Base-by-base conservation (phyloP, 495 filamentous ascomycete genomes). In the Echria macrotheca region DNA sequence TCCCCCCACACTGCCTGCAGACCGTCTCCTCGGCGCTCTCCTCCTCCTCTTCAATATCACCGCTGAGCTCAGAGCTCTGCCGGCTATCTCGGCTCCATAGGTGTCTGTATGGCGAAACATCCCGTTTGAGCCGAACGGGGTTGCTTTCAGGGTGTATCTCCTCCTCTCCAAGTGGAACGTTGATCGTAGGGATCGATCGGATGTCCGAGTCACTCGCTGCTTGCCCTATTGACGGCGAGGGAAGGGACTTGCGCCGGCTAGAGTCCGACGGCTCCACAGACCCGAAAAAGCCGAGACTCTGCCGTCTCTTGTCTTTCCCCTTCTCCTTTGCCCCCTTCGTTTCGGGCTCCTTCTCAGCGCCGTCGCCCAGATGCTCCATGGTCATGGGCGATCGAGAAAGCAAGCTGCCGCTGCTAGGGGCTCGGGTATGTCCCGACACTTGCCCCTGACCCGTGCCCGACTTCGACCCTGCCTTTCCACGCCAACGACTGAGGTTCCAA, bases 401-500 rank as follows among this genome's bases (percentile, higher is more conserved):
- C 29, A 54, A 44, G 10, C 36, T 52, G 3, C 44, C 54, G 4
- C 48, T 47, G 33, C 49, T 58, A 8, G 29, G 42, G 24, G 51
- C 58, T 15, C 54, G 49, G n/a, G 45, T 2, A 3, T 53, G 41
- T 1, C 47, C 41, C 14, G n/a, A 33, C 6, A 26, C 25, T 22
- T 15, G 36, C 7, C 44, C 43, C 26, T 47, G 48, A 18, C 41
- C 42, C n/a, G 31, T 29, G 43, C 46, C 47, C 8, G 40, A 43
- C 32, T 61, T 66, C 14, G 63, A 54, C 1, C 58, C n/a, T n/a
- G n/a, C 65, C 9, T 63, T 66, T 9, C 62, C 67, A 3, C 61
- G 61, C 71, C 70, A 75, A 33, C 66, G 64, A 14, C 67, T 66
- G 22, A 73, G 56, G 41, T 71, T 72, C 70, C 72, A 73, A 47